Percentiles rank a stretch among this genome's conserved stretches.
Conservation (phyloP, 768 basidiomycete genomes). For the Trametes cubensis region DNA sequence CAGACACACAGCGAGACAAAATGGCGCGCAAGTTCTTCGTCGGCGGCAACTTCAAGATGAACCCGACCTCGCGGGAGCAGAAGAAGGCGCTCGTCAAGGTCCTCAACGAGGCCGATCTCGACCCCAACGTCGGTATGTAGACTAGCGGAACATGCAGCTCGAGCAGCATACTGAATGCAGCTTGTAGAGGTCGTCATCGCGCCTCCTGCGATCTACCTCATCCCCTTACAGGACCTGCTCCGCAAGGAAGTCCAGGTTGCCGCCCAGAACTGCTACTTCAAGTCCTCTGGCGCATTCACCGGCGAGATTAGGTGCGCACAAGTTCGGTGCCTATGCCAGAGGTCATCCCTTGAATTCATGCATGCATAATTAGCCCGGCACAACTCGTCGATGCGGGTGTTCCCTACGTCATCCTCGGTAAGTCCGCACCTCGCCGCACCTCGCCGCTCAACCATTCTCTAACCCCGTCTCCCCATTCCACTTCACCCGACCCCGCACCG, state of each 20-base stretch:
- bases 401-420: conserved; percentile 90
- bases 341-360: conserved; percentile 25
- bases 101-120: conserved; percentile 80
- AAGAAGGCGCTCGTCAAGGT: conserved; percentile 65
- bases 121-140: conserved; percentile 70
- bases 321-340: not conserved
- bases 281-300: conserved; percentile 84
- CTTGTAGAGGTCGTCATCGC: conserved; percentile 88
- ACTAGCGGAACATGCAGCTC: not conserved
- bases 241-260: conserved; percentile 74
- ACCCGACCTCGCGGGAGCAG: conserved; percentile 68
- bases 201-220: conserved; percentile 86
- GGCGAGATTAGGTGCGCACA: conserved; percentile 84
- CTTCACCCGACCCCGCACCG: not conserved
- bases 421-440: conserved; percentile 24
- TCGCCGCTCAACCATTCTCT: not conserved
- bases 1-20: not conserved
- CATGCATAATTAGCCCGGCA: conserved; percentile 53
- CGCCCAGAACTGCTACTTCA: conserved; percentile 91
- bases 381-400: conserved; percentile 88
- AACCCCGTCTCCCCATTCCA: conserved; percentile 1
- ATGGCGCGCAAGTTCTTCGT: conserved; percentile 91
- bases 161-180: conserved; percentile 9
- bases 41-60: conserved; percentile 99
- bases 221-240: conserved; percentile 65